Percentiles rank a stretch among this genome's conserved stretches.
Evolutionary conservation across 1,139 yeast species (phyloP).

Genomic region (Candida sp.): DNA sequence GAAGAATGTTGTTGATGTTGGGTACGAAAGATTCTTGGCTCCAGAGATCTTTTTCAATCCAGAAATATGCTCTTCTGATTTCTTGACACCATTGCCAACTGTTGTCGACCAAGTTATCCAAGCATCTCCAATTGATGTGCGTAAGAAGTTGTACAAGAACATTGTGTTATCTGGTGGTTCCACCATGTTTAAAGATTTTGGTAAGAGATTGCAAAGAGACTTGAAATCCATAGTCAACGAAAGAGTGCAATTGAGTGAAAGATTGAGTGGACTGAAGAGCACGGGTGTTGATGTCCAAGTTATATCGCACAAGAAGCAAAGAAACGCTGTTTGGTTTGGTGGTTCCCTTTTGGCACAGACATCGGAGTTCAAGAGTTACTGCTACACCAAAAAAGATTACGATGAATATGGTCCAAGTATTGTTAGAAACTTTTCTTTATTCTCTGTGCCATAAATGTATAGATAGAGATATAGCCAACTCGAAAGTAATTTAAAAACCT

Average conservation of each 20-base stretch:
- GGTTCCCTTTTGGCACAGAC: constrained; percentile 98
- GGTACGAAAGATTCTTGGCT: constrained; percentile 96
- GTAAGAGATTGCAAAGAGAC: constrained; percentile 97
- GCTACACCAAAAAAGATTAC: constrained; percentile 96
- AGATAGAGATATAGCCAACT: not conserved
- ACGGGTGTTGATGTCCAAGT: constrained; percentile 98
- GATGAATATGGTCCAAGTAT: constrained; percentile 98
- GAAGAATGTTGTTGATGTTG: constrained; percentile 80
- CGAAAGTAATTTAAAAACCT: not conserved
- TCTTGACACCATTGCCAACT: constrained; percentile 92
- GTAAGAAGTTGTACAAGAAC: constrained; percentile 94
- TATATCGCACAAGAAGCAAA: constrained; percentile 95
- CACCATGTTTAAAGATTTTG: constrained; percentile 98
- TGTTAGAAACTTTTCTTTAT: constrained; percentile 94
- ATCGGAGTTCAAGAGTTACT: constrained; percentile 93
- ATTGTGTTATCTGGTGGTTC: constrained; percentile 97
- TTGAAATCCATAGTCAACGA: constrained; percentile 86
- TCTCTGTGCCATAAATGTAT: constrained; percentile 73
- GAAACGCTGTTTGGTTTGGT: constrained; percentile 99
- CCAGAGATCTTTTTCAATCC: constrained; percentile 99
- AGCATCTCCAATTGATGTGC: constrained; percentile 95
- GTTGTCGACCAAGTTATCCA: constrained; percentile 97
- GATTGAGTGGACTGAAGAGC: constrained; percentile 79
- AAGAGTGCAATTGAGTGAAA: constrained; percentile 84
- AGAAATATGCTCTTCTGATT: constrained; percentile 95